Evolutionary conservation across 768 basidiomycete species (phyloP).

Genomic region (Gymnopilus junonius): DNA sequence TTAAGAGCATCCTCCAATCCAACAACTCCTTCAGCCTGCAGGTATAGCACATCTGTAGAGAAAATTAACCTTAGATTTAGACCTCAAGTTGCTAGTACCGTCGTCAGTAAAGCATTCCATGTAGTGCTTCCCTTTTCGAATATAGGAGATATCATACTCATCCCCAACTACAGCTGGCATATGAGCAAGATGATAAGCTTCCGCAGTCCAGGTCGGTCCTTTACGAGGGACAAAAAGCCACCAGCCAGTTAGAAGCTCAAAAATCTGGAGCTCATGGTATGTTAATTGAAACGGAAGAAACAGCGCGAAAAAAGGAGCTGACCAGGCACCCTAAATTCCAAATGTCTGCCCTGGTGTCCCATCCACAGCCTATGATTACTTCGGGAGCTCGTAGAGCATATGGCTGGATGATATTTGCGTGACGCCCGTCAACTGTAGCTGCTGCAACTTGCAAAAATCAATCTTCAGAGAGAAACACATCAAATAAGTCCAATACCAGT

Average conservation of each 20-base stretch:
- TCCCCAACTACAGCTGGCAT: slow-evolving; percentile 17
- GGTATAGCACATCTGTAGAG: background rate
- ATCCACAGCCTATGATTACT: slow-evolving; percentile 27
- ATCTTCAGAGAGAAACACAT: background rate
- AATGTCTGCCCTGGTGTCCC: slow-evolving; percentile 31
- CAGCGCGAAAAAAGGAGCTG: background rate
- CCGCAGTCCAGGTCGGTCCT: slow-evolving; percentile 19
- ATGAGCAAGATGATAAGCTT: slow-evolving; percentile 25
- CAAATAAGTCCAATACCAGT: too few species aligned
- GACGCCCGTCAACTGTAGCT: slow-evolving; percentile 5
- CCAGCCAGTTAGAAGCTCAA: slow-evolving; percentile 26
- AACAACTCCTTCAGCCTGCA: background rate
- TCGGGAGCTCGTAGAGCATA: slow-evolving; percentile 33
- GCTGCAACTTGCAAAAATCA: background rate
- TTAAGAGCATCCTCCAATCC: background rate
- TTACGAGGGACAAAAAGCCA: slow-evolving; percentile 24
- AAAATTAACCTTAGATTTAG: background rate
- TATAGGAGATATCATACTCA: slow-evolving; percentile 11
- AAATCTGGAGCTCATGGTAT: slow-evolving; percentile 17
- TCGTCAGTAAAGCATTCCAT: slow-evolving; percentile 14
- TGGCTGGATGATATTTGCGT: slow-evolving; percentile 25
- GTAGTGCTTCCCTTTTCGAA: slow-evolving; percentile 13
- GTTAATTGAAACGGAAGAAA: background rate
- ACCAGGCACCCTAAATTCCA: slow-evolving; percentile 38
- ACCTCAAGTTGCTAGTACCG: slow-evolving; percentile 7